Percentiles rank a stretch among this genome's conserved stretches.
Evolutionary conservation across 2,329 filamentous ascomycete genomes (phyloP).

Genomic region (Blastomyces silverae): DNA sequence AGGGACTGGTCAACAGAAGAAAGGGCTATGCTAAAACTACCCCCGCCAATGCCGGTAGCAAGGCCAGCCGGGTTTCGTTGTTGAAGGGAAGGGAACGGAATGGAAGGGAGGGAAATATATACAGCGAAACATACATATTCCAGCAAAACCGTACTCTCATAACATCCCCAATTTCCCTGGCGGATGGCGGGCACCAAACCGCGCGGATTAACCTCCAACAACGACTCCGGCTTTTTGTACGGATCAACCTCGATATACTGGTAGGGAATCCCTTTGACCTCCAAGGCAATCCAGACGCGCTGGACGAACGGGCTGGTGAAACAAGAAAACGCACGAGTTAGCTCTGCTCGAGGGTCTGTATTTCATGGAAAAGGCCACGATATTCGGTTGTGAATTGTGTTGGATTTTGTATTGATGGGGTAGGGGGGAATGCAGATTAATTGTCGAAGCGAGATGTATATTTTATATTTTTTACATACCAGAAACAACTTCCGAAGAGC

Average conservation of each 20-base stretch:
- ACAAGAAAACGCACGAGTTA: conserved; percentile 20
- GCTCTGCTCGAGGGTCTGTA: conserved; percentile 14
- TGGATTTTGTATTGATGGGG: not conserved
- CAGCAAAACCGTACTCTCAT: conserved; percentile 73
- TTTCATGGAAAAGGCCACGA: not conserved
- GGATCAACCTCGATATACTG: conserved; percentile 84
- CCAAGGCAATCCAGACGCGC: conserved; percentile 81
- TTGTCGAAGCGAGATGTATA: not conserved
- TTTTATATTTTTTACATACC: conserved; percentile 45
- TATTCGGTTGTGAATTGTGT: not conserved
- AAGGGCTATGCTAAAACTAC: not conserved
- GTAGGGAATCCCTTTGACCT: conserved; percentile 69
- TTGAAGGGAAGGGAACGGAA: not conserved
- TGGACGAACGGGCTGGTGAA: conserved; percentile 67
- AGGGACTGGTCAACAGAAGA: not conserved
- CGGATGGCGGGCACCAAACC: conserved; percentile 69
- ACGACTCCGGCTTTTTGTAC: conserved; percentile 62
- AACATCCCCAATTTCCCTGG: conserved; percentile 73
- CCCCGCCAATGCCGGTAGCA: no score
- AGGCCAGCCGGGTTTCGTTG: no score
- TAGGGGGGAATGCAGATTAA: not conserved
- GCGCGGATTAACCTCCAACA: conserved; percentile 69
- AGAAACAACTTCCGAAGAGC: conserved; percentile 76
- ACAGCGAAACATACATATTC: conserved; percentile 60
- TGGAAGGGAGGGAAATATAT: not conserved